These are phyloP conservation scores for Emmonsia crescens DNA, from an alignment of 2,329 filamentous ascomycete genomes.

Conservation along the genomic window DNA sequence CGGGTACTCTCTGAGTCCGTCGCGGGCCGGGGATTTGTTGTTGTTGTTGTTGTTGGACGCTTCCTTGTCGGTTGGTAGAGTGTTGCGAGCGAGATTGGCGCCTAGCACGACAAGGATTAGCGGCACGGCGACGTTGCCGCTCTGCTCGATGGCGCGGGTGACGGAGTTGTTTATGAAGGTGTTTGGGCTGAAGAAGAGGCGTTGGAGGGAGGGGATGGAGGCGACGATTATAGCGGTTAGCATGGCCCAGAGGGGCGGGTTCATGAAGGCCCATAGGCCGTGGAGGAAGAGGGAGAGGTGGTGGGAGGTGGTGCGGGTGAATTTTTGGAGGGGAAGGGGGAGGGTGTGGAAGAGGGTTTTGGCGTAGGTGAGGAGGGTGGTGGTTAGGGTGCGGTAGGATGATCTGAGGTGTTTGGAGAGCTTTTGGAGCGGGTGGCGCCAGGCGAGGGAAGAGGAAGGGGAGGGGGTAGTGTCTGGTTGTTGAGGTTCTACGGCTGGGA, in stretches of 20 bases:
- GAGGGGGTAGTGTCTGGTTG: not conserved
- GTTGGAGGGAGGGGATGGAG: constrained; percentile 71
- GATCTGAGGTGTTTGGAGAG: not conserved
- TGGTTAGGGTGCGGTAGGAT: constrained; percentile 15
- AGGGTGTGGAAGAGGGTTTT: constrained; percentile 23
- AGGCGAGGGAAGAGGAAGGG: no score
- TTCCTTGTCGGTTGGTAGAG: no score
- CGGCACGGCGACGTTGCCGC: constrained; percentile 82
- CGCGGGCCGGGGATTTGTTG: constrained; percentile 15
- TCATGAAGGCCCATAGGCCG: constrained; percentile 91
- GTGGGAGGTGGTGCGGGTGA: constrained; percentile 33
- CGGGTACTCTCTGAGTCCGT: constrained; percentile 56
- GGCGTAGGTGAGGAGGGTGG: constrained; percentile 4
- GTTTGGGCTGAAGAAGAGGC: constrained; percentile 75
- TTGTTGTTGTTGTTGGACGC: constrained; percentile 42
- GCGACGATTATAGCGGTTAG: constrained; percentile 80
- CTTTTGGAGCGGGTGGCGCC: not conserved
- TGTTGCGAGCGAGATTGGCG: constrained; percentile 88
- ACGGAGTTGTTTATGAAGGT: constrained; percentile 90
- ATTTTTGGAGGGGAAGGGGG: constrained; percentile 43
- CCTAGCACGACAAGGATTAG: constrained; percentile 91
- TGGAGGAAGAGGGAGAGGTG: constrained; percentile 43
- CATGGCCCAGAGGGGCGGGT: constrained; percentile 97
- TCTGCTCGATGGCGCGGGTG: constrained; percentile 74
- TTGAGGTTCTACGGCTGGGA: constrained; percentile 23